Conservation (phyloP, 805 yeast species). For the Wickerhamomyces bovis region DNA sequence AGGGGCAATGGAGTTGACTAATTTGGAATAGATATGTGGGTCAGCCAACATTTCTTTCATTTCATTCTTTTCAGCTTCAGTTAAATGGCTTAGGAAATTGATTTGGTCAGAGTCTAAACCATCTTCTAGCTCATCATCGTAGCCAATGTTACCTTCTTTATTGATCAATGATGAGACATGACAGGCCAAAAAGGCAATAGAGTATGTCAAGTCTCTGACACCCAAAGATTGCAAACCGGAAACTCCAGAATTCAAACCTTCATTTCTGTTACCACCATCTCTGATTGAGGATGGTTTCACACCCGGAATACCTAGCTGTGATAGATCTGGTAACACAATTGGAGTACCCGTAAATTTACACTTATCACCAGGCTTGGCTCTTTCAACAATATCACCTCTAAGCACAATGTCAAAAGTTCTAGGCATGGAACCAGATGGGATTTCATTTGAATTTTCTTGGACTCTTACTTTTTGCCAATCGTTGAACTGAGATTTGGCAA, state of each 20-base stretch:
- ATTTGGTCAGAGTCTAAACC: slow-evolving; percentile 64
- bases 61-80: slow-evolving; percentile 78
- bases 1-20: slow-evolving; percentile 89
- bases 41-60: slow-evolving; percentile 88
- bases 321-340: slow-evolving; percentile 89
- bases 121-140: slow-evolving; percentile 35
- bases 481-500: slow-evolving; percentile 77
- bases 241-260: slow-evolving; percentile 78
- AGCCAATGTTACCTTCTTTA: slow-evolving; percentile 30
- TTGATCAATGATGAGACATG: slow-evolving; percentile 67
- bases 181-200: slow-evolving; percentile 85
- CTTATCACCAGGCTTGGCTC: slow-evolving; percentile 96
- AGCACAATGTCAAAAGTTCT: slow-evolving; percentile 88
- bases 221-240: slow-evolving; percentile 82
- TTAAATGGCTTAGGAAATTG: slow-evolving; percentile 66
- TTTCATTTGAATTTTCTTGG: slow-evolving; percentile 94
- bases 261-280: slow-evolving; percentile 49
- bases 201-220: slow-evolving; percentile 88
- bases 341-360: slow-evolving; percentile 92
- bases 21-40: slow-evolving; percentile 73
- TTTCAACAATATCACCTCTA: slow-evolving; percentile 90
- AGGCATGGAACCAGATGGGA: slow-evolving; percentile 98
- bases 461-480: slow-evolving; percentile 97
- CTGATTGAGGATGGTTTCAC: slow-evolving; percentile 78
- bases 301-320: slow-evolving; percentile 94